Conservation (phyloP, 306 rosid genomes). For the Crotalaria pallida region DNA sequence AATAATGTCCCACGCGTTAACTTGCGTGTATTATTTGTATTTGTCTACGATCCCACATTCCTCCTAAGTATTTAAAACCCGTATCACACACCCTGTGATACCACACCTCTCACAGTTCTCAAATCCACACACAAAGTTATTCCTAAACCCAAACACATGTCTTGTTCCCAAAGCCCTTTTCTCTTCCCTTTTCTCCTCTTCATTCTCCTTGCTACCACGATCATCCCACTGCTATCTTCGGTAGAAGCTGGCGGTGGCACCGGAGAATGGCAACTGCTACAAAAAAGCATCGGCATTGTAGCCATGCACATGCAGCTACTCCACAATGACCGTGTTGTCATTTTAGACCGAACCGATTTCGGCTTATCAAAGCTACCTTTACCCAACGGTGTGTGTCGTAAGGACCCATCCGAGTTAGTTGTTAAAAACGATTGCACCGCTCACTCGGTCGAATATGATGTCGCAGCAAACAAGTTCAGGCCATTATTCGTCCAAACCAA, state of each 20-base stretch:
- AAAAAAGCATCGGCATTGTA: constrained; percentile 59
- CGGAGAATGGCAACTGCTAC: constrained; percentile 51
- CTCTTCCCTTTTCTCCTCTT: neutral
- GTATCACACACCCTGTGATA: neutral
- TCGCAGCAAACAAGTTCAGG: constrained; percentile 46
- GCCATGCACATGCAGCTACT: constrained; percentile 98
- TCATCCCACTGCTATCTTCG: neutral
- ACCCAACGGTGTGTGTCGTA: constrained; percentile 45
- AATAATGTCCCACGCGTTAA: neutral
- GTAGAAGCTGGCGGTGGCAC: constrained; percentile 29
- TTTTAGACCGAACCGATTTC: constrained; percentile 80
- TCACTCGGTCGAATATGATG: constrained; percentile 72
- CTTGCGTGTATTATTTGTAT: constrained; percentile 8
- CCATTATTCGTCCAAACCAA: constrained; percentile 54
- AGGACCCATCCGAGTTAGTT: constrained; percentile 25
- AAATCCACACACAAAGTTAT: neutral
- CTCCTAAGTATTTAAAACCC: constrained; percentile 16
- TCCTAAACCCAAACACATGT: neutral
- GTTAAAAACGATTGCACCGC: constrained; percentile 72
- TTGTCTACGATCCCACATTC: neutral
- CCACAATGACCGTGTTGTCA: constrained; percentile 58
- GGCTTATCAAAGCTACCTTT: constrained; percentile 52
- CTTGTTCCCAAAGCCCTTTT: neutral
- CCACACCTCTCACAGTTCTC: neutral
- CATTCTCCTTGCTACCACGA: neutral